A percentile compares a stretch with the other conserved stretches of the same genome.
phyloP scores from a whole-genome alignment of 2,329 filamentous ascomycete species.

The Hirsutella minnesotensis region DNA sequence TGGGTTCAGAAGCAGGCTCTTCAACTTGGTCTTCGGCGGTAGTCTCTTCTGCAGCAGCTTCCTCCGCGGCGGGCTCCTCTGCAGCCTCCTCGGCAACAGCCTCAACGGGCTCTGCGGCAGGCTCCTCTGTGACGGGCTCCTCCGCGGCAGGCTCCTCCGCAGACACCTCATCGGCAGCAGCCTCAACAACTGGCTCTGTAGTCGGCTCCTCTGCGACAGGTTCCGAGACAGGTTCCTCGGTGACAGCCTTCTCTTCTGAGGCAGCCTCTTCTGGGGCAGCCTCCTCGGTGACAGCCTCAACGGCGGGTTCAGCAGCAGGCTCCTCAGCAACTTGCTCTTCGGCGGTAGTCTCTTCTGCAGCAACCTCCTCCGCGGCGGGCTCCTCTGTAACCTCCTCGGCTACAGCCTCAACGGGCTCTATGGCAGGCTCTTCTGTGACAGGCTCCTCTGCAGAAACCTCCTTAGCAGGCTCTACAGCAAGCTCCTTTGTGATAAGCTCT shows the following conservation, averaged over 20 bases:
- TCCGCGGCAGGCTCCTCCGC: background rate
- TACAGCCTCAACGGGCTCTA: too few species aligned
- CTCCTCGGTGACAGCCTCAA: background rate
- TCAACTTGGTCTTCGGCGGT: background rate
- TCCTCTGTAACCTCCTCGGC: background rate
- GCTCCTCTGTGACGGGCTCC: background rate
- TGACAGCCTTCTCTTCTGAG: background rate
- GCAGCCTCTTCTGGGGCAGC: background rate
- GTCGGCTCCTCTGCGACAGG: background rate
- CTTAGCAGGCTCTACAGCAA: background rate
- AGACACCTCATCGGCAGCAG: background rate
- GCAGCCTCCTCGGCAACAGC: background rate
- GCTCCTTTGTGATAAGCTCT: background rate
- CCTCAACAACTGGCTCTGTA: background rate
- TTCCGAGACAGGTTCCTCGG: background rate
- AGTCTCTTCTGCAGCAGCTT: background rate
- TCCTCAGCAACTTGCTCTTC: background rate
- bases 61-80: background rate
- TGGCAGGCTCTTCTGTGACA: background rate
- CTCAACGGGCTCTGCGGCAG: too few species aligned
- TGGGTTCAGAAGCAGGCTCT: background rate
- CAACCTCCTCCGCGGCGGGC: background rate
- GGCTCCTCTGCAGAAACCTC: background rate
- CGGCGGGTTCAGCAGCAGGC: background rate
- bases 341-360: background rate